A percentile compares a stretch with the other conserved stretches of the same genome.
Conservation (phyloP, 495 filamentous ascomycete genomes). For the Penicillium paxilli region DNA sequence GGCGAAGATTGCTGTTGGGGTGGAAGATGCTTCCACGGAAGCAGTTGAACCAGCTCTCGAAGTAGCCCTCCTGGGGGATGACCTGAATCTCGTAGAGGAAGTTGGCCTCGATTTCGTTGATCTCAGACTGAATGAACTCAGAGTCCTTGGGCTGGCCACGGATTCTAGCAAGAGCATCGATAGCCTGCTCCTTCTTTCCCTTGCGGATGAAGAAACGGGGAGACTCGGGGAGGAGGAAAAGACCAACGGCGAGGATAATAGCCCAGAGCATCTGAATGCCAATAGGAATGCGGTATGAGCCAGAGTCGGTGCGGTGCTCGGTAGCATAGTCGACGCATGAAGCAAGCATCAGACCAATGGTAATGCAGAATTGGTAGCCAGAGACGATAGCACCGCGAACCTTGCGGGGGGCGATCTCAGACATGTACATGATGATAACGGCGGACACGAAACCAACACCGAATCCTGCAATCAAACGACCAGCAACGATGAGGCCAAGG, state of each 20-base stretch:
- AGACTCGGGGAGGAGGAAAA: constrained; percentile 76
- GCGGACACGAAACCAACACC: constrained; percentile 76
- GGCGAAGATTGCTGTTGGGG: constrained; percentile 65
- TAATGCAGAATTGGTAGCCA: constrained; percentile 72
- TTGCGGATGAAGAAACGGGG: constrained; percentile 65
- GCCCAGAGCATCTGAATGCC: constrained; percentile 68
- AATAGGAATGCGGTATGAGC: constrained; percentile 73
- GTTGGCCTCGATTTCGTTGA: constrained; percentile 76
- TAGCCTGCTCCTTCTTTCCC: constrained; percentile 42
- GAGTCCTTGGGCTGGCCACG: constrained; percentile 54
- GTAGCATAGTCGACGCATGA: constrained; percentile 72
- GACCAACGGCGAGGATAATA: constrained; percentile 60
- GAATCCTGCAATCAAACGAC: constrained; percentile 70
- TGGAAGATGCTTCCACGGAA: constrained; percentile 64
- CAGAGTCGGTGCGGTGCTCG: constrained; percentile 56
- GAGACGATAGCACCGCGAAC: constrained; percentile 69
- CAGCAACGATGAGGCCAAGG: constrained; percentile 60
- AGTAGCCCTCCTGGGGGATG: constrained; percentile 59
- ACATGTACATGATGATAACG: constrained; percentile 75
- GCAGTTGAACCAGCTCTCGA: constrained; percentile 63
- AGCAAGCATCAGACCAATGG: constrained; percentile 71
- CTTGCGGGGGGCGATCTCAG: constrained; percentile 61
- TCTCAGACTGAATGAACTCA: constrained; percentile 63
- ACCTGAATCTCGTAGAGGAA: constrained; percentile 66
- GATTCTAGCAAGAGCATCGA: constrained; percentile 40